These are phyloP conservation scores for Rhynchosporium agropyri DNA, from an alignment of 2,329 filamentous ascomycete genomes.

Conservation along the genomic window DNA sequence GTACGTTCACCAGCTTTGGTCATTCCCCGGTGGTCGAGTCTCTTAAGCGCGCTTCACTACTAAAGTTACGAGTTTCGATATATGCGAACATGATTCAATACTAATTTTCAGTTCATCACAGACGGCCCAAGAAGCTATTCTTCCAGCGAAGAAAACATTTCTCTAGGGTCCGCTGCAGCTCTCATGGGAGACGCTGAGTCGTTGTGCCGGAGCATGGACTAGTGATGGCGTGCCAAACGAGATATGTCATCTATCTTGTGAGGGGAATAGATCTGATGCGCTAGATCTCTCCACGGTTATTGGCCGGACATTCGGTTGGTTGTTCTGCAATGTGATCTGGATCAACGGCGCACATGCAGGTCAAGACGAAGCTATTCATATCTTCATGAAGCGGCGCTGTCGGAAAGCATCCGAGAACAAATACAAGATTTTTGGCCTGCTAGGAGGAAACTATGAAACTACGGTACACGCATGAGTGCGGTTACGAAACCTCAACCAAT, in stretches of 20 bases:
- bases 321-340: slow-evolving; percentile 5
- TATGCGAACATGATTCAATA: no score
- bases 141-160: background rate
- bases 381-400: background rate
- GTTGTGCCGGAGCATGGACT: background rate
- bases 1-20: no score
- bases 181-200: background rate
- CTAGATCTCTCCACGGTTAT: background rate
- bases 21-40: no score
- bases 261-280: background rate
- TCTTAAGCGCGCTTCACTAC: no score
- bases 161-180: background rate
- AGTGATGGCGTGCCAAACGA: background rate
- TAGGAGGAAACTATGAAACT: background rate
- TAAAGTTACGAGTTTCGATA: no score
- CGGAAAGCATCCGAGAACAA: background rate
- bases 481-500: background rate
- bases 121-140: slow-evolving; percentile 1
- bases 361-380: background rate
- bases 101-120: no score
- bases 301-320: background rate
- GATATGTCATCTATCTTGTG: background rate
- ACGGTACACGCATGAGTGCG: background rate
- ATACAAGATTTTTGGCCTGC: background rate
- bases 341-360: background rate